These are phyloP conservation scores for Spatholobus suberectus DNA, from an alignment of 306 rosid species.

Conservation along the genomic window DNA sequence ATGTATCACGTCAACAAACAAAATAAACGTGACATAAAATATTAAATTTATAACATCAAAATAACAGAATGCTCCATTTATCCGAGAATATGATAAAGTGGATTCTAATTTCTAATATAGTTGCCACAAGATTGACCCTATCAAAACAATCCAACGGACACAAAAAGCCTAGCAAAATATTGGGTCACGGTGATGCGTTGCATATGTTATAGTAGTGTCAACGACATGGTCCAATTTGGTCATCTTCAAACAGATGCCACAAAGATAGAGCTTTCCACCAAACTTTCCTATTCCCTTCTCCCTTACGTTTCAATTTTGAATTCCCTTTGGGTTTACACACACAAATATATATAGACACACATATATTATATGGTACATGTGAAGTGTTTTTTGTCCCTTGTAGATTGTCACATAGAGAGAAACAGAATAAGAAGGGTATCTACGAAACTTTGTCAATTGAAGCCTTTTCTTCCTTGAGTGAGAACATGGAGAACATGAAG, in stretches of 20 bases:
- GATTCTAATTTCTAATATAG: neutral
- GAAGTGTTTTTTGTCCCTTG: neutral
- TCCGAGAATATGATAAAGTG: neutral
- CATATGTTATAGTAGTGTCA: constrained; percentile 18
- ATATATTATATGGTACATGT: neutral
- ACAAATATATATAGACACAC: neutral
- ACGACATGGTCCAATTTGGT: constrained; percentile 63
- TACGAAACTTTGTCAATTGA: constrained; percentile 31
- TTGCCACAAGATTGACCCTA: constrained; percentile 1
- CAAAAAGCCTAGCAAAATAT: neutral
- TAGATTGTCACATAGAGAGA: neutral
- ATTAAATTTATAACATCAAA: neutral
- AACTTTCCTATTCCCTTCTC: constrained; percentile 51
- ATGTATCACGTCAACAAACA: neutral
- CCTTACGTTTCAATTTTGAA: constrained; percentile 57
- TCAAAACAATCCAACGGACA: constrained; percentile 37
- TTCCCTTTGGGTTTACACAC: constrained; percentile 4
- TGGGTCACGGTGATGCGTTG: neutral
- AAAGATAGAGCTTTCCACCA: constrained; percentile 53
- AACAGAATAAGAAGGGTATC: constrained; percentile 18
- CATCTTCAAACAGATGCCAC: constrained; percentile 49
- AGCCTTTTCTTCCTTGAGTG: neutral
- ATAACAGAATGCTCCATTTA: neutral
- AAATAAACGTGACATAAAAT: neutral
- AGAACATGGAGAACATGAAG: constrained; percentile 55